These are phyloP conservation scores for Cryptococcus jaspeensis DNA, from an alignment of 1,284 basidiomycete species.

Conservation along the genomic window DNA sequence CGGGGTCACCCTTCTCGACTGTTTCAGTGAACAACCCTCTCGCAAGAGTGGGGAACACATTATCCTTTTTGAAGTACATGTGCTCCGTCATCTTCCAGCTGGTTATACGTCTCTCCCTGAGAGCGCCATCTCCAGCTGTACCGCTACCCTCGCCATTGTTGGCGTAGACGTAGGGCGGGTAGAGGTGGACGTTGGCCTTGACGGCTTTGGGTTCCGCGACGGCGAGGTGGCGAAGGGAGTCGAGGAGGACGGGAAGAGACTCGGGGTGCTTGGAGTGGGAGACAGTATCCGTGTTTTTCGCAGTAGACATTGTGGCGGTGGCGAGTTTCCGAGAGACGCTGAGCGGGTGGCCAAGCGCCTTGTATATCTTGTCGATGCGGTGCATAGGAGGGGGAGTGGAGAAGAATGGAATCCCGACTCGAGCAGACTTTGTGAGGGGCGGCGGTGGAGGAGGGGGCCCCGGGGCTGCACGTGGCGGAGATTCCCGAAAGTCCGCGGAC, in stretches of 20 bases:
- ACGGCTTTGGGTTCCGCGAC: slow-evolving; percentile 41
- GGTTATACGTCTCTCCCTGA: slow-evolving; percentile 53
- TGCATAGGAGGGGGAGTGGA: no score
- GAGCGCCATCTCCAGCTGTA: background rate
- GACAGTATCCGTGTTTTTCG: slow-evolving; percentile 5
- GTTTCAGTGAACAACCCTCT: slow-evolving; percentile 76
- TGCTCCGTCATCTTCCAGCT: slow-evolving; percentile 97
- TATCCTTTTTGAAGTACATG: slow-evolving; percentile 83
- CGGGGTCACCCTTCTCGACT: slow-evolving; percentile 37
- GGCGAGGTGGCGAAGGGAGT: slow-evolving; percentile 32
- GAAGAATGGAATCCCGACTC: no score
- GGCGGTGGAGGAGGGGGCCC: no score
- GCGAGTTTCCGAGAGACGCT: no score
- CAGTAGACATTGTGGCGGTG: background rate
- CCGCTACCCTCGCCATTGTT: slow-evolving; percentile 20
- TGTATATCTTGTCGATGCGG: no score
- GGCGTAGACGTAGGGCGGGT: slow-evolving; percentile 41
- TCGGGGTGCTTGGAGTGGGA: slow-evolving; percentile 25
- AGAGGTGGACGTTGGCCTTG: slow-evolving; percentile 36
- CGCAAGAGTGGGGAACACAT: slow-evolving; percentile 87
- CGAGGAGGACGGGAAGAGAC: slow-evolving; percentile 33
- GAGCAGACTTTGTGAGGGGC: no score
- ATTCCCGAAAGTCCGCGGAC: background rate
- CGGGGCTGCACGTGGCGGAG: background rate
- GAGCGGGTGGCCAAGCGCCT: no score